phyloP scores from a whole-genome alignment of 116 monocot genomes.

The Posidonia oceanica region DNA sequence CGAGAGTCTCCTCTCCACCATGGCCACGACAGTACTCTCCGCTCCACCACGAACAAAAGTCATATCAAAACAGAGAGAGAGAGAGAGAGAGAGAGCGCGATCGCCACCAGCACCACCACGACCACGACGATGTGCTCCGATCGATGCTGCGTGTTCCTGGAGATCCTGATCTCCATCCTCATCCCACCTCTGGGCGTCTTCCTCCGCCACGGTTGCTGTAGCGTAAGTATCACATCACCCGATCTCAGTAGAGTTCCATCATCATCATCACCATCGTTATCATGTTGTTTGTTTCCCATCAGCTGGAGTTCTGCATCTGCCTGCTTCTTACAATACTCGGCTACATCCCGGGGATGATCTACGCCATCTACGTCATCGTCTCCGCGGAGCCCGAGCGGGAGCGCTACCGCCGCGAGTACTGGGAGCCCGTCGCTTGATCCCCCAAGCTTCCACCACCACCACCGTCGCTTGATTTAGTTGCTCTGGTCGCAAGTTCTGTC shows the following conservation, averaged over 20 bases:
- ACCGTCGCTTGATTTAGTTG: background rate
- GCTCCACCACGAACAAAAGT: no score
- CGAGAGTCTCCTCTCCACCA: no score
- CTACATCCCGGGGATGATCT: slow-evolving; percentile 48
- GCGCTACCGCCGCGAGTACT: slow-evolving; percentile 18
- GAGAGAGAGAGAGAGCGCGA: no score
- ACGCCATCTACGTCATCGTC: slow-evolving; percentile 40
- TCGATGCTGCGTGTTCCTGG: slow-evolving; percentile 24
- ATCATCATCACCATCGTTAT: background rate
- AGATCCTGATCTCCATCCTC: slow-evolving; percentile 36
- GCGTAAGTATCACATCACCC: slow-evolving; percentile 4
- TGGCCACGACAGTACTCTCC: no score
- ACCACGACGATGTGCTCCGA: slow-evolving; percentile 10
- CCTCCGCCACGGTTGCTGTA: slow-evolving; percentile 45
- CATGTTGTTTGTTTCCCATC: slow-evolving; percentile 1
- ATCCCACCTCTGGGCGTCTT: slow-evolving; percentile 44
- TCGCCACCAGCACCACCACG: background rate
- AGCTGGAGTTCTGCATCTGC: slow-evolving; percentile 25
- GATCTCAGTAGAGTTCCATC: background rate
- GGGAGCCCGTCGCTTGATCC: slow-evolving; percentile 10
- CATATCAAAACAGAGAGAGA: no score
- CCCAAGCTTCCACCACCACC: background rate
- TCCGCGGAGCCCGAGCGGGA: slow-evolving; percentile 19
- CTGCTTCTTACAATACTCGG: slow-evolving; percentile 39
- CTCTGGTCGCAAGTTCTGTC: background rate